Evolutionary conservation across 495 filamentous ascomycete genomes (phyloP).

Genomic region (Trichoderma orchidacearum): DNA sequence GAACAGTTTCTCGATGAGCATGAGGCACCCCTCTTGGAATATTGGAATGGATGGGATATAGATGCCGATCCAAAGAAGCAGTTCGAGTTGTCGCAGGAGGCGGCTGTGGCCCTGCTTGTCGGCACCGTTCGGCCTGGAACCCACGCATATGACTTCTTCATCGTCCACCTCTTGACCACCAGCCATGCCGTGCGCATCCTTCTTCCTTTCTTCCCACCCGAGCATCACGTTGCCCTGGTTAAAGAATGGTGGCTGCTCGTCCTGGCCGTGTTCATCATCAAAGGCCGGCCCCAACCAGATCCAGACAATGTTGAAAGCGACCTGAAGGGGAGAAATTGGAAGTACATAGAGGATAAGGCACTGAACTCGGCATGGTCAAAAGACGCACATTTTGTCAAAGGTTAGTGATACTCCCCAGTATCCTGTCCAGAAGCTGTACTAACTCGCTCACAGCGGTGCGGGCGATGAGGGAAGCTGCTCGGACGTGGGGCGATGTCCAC

Average conservation of each 20-base stretch:
- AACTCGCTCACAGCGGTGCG: constrained; percentile 35
- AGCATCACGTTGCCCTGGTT: constrained; percentile 58
- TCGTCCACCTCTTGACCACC: constrained; percentile 67
- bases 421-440: neutral
- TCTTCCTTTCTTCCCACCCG: constrained; percentile 60
- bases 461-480: constrained; percentile 57
- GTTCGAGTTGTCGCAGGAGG: constrained; percentile 66
- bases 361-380: constrained; percentile 47
- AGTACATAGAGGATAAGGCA: constrained; percentile 55
- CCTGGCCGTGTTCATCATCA: constrained; percentile 60
- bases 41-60: constrained; percentile 80
- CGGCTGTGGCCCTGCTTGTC: constrained; percentile 58
- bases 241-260: constrained; percentile 83
- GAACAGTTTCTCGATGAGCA: constrained; percentile 49
- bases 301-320: constrained; percentile 51
- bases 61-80: constrained; percentile 42
- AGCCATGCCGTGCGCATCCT: constrained; percentile 80
- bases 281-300: constrained; percentile 56
- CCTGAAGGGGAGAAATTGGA: constrained; percentile 54
- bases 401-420: constrained; percentile 13
- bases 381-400: constrained; percentile 76
- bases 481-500: constrained; percentile 75
- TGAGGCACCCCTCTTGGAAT: constrained; percentile 58
- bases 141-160: constrained; percentile 69
- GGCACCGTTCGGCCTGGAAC: constrained; percentile 43